These are phyloP conservation scores for Paramecium sonneborni DNA, from an alignment of 73 alveolate genomes.

Conservation along the genomic window DNA sequence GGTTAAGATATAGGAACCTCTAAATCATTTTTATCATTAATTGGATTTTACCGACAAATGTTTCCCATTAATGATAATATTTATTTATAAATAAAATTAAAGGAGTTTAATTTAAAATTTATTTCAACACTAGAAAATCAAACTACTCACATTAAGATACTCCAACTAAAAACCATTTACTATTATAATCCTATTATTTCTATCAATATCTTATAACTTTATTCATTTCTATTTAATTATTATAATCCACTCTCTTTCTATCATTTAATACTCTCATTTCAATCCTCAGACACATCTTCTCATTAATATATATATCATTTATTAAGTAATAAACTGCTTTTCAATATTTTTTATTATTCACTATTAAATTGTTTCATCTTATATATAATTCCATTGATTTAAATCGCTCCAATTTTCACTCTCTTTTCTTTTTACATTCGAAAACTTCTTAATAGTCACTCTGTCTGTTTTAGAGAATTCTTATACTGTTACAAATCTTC, in stretches of 20 bases:
- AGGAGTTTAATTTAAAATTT: background rate
- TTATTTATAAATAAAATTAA: background rate
- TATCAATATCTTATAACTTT: no score
- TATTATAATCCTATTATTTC: no score
- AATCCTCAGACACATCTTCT: no score
- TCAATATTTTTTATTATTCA: background rate
- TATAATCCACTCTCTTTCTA: no score
- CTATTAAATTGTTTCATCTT: background rate
- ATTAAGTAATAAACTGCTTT: background rate
- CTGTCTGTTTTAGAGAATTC: background rate
- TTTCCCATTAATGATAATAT: background rate
- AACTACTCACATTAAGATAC: no score
- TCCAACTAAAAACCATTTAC: no score
- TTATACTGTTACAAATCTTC: background rate
- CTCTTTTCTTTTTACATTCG: background rate
- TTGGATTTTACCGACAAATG: slow-evolving; percentile 37
- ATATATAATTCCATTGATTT: background rate
- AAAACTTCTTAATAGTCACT: background rate
- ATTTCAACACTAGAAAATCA: background rate
- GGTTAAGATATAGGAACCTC: background rate
- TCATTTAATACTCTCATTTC: no score
- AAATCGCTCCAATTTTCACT: slow-evolving; percentile 16
- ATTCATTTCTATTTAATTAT: no score
- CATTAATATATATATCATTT: no score
- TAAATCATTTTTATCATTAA: background rate